A percentile compares a stretch with the other conserved stretches of the same genome.
These are phyloP conservation scores for Penicillium occitanis DNA, from an alignment of 2,329 filamentous ascomycete species.

Conservation along the genomic window DNA sequence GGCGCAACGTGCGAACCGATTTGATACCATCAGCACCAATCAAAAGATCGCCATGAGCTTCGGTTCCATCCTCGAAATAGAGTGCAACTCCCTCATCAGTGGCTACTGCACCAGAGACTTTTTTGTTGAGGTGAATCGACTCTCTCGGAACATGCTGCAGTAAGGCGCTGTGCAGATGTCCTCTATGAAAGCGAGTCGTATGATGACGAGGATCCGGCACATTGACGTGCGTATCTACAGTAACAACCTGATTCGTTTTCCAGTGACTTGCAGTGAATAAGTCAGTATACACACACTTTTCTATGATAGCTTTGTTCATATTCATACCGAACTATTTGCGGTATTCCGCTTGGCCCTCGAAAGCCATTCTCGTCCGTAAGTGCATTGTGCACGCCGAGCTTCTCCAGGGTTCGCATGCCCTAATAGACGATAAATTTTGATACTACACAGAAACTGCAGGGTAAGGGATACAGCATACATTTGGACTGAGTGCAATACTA, in stretches of 20 bases:
- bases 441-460: background rate
- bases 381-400: slow-evolving; percentile 51
- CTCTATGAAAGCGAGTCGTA: slow-evolving; percentile 50
- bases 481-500: slow-evolving; percentile 42
- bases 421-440: slow-evolving; percentile 9
- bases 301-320: background rate
- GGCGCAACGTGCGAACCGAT: slow-evolving; percentile 39
- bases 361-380: slow-evolving; percentile 44
- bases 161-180: slow-evolving; percentile 53
- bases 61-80: slow-evolving; percentile 51
- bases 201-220: slow-evolving; percentile 40
- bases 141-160: slow-evolving; percentile 46
- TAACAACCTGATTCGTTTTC: slow-evolving; percentile 46
- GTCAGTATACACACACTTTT: background rate
- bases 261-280: slow-evolving; percentile 35
- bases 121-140: slow-evolving; percentile 48
- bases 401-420: slow-evolving; percentile 53
- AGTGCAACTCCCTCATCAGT: slow-evolving; percentile 37
- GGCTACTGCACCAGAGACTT: slow-evolving; percentile 38
- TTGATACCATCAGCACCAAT: slow-evolving; percentile 57
- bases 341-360: slow-evolving; percentile 43
- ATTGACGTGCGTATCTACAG: slow-evolving; percentile 38
- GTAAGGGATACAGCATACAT: slow-evolving; percentile 33
- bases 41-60: slow-evolving; percentile 48
- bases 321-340: slow-evolving; percentile 49